Evolutionary conservation across 805 yeast genomes (phyloP).

Genomic region (Priceomyces castillae): DNA sequence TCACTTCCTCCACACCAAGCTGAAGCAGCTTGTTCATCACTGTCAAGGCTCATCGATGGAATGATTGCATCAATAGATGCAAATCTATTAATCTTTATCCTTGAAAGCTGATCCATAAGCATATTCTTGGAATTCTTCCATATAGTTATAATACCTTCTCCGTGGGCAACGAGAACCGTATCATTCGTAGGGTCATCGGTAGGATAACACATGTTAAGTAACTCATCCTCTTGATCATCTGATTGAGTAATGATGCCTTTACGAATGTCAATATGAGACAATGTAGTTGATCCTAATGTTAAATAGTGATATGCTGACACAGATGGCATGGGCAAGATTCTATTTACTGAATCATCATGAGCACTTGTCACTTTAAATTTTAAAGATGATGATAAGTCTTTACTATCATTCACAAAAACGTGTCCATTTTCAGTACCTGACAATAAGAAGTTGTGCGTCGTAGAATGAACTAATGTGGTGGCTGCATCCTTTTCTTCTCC

Average conservation of each 20-base stretch:
- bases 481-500: slow-evolving; percentile 26
- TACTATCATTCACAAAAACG: slow-evolving; percentile 60
- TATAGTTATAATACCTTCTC: slow-evolving; percentile 82
- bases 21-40: slow-evolving; percentile 43
- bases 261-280: slow-evolving; percentile 75
- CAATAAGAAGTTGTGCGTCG: slow-evolving; percentile 49
- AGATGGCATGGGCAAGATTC: slow-evolving; percentile 65
- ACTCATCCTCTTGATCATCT: slow-evolving; percentile 92
- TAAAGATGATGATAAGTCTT: slow-evolving; percentile 41
- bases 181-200: slow-evolving; percentile 56
- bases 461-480: slow-evolving; percentile 45
- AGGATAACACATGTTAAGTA: slow-evolving; percentile 70
- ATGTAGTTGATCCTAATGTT: slow-evolving; percentile 77
- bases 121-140: slow-evolving; percentile 77
- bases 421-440: slow-evolving; percentile 71
- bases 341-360: slow-evolving; percentile 78
- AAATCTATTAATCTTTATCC: slow-evolving; percentile 66
- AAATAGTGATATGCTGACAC: slow-evolving; percentile 76
- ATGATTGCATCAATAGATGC: slow-evolving; percentile 73
- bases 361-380: slow-evolving; percentile 50
- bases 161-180: slow-evolving; percentile 77
- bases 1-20: slow-evolving; percentile 81
- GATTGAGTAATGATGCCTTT: slow-evolving; percentile 63
- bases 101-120: slow-evolving; percentile 71
- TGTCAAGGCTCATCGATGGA: slow-evolving; percentile 53